Conservation (phyloP, 805 yeast genomes). For the Yamadazyma laniorum region DNA sequence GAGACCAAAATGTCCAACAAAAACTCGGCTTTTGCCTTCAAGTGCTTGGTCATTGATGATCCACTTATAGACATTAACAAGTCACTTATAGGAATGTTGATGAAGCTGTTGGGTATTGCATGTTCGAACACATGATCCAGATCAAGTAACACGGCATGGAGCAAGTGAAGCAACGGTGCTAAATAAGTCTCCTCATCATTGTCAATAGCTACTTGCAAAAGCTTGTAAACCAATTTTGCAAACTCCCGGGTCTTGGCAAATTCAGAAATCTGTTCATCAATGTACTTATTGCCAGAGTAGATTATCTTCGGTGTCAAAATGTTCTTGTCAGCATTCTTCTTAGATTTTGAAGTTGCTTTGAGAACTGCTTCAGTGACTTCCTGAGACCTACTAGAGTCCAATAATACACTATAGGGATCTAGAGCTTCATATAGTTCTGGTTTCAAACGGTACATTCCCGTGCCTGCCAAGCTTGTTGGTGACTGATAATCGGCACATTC, state of each 20-base stretch:
- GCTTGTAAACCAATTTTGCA: conserved; percentile 55
- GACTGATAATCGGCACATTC: conserved; percentile 65
- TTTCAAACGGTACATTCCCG: conserved; percentile 68
- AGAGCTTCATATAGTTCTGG: conserved; percentile 50
- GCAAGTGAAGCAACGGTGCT: conserved; percentile 60
- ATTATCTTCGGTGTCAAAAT: conserved; percentile 48
- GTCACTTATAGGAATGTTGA: conserved; percentile 57
- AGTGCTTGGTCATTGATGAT: conserved; percentile 47
- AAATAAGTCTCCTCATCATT: conserved; percentile 53
- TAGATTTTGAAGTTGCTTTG: conserved; percentile 40
- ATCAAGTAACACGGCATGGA: conserved; percentile 63
- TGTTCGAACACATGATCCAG: conserved; percentile 43
- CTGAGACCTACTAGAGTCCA: conserved; percentile 50
- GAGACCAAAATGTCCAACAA: conserved; percentile 51
- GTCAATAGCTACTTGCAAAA: conserved; percentile 53
- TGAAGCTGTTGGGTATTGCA: conserved; percentile 24
- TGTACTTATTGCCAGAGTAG: conserved; percentile 29
- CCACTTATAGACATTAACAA: conserved; percentile 52
- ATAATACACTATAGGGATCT: conserved; percentile 57
- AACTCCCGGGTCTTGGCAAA: conserved; percentile 53
- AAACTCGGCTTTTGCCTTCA: conserved; percentile 55
- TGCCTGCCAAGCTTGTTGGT: conserved; percentile 57
- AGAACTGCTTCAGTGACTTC: conserved; percentile 49
- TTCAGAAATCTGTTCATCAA: conserved; percentile 41
- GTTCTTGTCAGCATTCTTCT: conserved; percentile 36